Conservation (phyloP, 768 basidiomycete species). For the Leucocoprinus leucothites region DNA sequence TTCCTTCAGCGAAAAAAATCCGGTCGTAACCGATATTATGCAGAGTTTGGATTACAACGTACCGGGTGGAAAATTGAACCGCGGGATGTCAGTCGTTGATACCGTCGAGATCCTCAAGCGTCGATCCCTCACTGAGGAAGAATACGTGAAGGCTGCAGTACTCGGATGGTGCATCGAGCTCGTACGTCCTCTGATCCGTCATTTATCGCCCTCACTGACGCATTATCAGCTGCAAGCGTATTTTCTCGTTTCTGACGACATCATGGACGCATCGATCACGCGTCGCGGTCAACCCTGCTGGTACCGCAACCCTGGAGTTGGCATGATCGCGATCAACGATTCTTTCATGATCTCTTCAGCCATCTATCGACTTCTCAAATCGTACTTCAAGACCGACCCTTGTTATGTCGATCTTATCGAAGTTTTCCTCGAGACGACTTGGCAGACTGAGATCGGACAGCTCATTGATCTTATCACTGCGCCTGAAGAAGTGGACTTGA, state of each 20-base stretch:
- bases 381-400: conserved; percentile 39
- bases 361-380: conserved; percentile 88
- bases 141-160: conserved; percentile 85
- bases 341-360: conserved; percentile 93
- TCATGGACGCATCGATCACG: conserved; percentile 95
- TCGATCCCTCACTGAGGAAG: conserved; percentile 64
- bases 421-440: conserved; percentile 85
- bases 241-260: conserved; percentile 96
- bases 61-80: conserved; percentile 95
- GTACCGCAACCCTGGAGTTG: conserved; percentile 67
- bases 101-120: conserved; percentile 87
- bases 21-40: background rate
- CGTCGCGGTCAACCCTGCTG: conserved; percentile 95
- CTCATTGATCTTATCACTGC: conserved; percentile 95
- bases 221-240: conserved; percentile 83
- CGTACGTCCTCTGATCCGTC: conserved; percentile 42
- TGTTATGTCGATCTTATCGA: conserved; percentile 92
- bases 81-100: conserved; percentile 95
- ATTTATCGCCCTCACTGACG: background rate
- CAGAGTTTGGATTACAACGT: conserved; percentile 91
- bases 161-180: conserved; percentile 97
- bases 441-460: conserved; percentile 96
- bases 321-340: conserved; percentile 92
- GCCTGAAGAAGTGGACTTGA: conserved; percentile 89
- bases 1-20: background rate